phyloP scores from a whole-genome alignment of 2,329 filamentous ascomycete species.

The Cytospora schulzeri region DNA sequence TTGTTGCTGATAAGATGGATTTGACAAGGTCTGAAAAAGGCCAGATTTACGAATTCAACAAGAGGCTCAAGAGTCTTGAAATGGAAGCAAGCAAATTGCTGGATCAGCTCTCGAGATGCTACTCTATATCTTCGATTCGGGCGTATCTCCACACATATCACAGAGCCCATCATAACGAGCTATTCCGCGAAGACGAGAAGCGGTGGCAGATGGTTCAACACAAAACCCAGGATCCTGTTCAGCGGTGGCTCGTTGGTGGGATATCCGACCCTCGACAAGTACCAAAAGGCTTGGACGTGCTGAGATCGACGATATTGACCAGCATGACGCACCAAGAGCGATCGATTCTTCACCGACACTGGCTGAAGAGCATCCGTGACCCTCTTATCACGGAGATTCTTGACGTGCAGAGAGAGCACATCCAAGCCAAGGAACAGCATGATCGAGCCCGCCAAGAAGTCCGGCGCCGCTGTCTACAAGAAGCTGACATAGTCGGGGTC shows the following conservation, averaged over 20 bases:
- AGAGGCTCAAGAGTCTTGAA: background rate
- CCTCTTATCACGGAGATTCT: constrained; percentile 25
- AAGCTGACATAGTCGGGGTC: constrained; percentile 55
- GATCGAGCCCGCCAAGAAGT: constrained; percentile 34
- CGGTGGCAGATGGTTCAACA: constrained; percentile 33
- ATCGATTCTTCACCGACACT: constrained; percentile 34
- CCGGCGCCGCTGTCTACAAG: constrained; percentile 41
- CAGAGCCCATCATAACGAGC: constrained; percentile 30
- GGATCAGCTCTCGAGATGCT: background rate
- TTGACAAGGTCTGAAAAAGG: constrained; percentile 45
- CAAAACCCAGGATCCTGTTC: constrained; percentile 26
- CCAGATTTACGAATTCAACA: background rate
- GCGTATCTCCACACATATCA: constrained; percentile 31
- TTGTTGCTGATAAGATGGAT: constrained; percentile 35
- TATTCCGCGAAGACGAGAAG: constrained; percentile 36
- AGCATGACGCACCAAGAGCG: constrained; percentile 33
- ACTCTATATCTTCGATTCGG: constrained; percentile 22
- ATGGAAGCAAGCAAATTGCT: background rate
- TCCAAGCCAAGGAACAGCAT: background rate
- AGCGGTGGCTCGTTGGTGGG: constrained; percentile 31
- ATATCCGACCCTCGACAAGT: constrained; percentile 17
- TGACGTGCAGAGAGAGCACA: constrained; percentile 23
- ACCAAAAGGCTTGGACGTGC: background rate
- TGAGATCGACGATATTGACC: constrained; percentile 23
- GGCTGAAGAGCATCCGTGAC: constrained; percentile 35